These are phyloP conservation scores for Calonectria henricotiae DNA, from an alignment of 2,329 filamentous ascomycete species.

Conservation along the genomic window DNA sequence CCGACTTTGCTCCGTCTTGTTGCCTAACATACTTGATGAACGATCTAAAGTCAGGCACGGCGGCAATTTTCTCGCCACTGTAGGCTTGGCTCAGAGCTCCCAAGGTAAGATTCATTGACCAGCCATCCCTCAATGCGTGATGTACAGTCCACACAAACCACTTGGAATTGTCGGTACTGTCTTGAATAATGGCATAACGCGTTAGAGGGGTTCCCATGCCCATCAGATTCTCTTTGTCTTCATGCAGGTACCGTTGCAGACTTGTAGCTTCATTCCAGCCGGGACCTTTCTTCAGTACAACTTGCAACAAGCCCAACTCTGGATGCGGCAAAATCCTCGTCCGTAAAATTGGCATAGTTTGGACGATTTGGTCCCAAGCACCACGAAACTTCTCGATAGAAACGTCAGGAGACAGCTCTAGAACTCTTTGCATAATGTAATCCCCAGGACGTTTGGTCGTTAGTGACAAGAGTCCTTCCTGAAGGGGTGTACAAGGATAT, in stretches of 20 bases:
- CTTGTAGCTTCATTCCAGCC: slow-evolving; percentile 1
- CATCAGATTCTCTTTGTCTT: slow-evolving; percentile 18
- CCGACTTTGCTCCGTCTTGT: neutral
- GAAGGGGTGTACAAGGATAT: slow-evolving; percentile 57
- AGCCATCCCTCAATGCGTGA: slow-evolving; percentile 54
- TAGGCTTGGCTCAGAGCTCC: slow-evolving; percentile 36
- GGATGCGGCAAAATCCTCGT: slow-evolving; percentile 48
- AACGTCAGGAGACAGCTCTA: slow-evolving; percentile 34
- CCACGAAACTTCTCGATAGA: slow-evolving; percentile 25
- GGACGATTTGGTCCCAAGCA: slow-evolving; percentile 41
- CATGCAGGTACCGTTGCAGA: slow-evolving; percentile 13
- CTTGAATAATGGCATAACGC: slow-evolving; percentile 19
- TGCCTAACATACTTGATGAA: slow-evolving; percentile 30
- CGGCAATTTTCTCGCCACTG: neutral
- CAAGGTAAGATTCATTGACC: slow-evolving; percentile 45
- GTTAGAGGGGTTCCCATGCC: slow-evolving; percentile 25
- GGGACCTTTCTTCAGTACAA: slow-evolving; percentile 20
- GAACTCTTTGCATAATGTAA: slow-evolving; percentile 39
- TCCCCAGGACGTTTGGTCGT: slow-evolving; percentile 42
- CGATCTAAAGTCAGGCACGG: neutral
- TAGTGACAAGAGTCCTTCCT: slow-evolving; percentile 57
- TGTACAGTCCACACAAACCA: slow-evolving; percentile 51
- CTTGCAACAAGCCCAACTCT: slow-evolving; percentile 27
- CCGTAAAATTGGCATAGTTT: slow-evolving; percentile 57
- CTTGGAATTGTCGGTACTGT: neutral